Evolutionary conservation across 1,284 basidiomycete species (phyloP), one percentile per base, ranked within the genome.

Genomic region (Ustilago nuda): DNA sequence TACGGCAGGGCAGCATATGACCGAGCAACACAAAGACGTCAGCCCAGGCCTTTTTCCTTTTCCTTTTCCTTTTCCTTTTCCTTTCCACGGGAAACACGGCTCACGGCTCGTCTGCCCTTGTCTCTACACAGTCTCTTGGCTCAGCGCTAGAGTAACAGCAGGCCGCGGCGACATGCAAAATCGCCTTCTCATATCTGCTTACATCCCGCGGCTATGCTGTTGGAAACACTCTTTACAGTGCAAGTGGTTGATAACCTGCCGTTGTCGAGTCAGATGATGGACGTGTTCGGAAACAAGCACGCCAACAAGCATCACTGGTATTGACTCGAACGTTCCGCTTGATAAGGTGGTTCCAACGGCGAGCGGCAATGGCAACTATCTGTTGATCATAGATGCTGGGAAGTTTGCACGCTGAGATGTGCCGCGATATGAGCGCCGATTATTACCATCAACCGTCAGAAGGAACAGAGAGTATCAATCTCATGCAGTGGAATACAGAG

Each of bases 401-500:
- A 39, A 9, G 9, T 19, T 8, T 48, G 13, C 19, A 48, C 45
- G 19, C 19, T 19, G n/a, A 50, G 15, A 27, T 27, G 6, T 6
- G 43, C 43, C n/a, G n/a, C 17, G 43, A 45, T 19, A 45, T 45
- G 43, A 45, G 48, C 48, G 23, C 48, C 48, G 48, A 33, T 50
- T 32, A 50, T 50, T 50, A 27, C 11, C 23, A 30, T 17, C 39
- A 17, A 7, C 39, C 12, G 11, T 41, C 6, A 17, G 15, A 12
- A 48, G 43, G 43, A 8, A 50, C 27, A 27, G 19, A 45, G n/a
- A 13, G 41, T 50, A 15, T n/a, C 17, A 32, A 53, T 53, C 33
- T 53, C 51, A 53, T 19, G 33, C 33, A 53, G 51, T 53, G 51
- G 9, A 53, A 53, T 36, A 36, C 33, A 53, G 36, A 53, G 8